phyloP scores from a whole-genome alignment of 2,329 filamentous ascomycete species.

The Alternaria panax region DNA sequence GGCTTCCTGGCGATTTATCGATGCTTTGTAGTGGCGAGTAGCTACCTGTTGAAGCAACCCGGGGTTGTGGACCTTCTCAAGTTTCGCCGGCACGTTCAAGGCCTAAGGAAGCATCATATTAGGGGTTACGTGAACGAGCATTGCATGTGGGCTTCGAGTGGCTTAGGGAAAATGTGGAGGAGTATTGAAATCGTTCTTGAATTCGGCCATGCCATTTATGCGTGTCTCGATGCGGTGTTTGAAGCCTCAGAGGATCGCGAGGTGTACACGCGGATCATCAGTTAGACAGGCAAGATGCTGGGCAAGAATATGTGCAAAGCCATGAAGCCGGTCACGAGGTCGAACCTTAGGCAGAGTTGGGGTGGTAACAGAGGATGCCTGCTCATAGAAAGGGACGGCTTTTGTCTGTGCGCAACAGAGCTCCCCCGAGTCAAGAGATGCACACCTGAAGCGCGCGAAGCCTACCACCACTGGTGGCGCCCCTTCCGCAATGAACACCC shows the following conservation, averaged over 20 bases:
- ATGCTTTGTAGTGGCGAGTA: background rate
- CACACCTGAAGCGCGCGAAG: background rate
- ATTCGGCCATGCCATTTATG: background rate
- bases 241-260: background rate
- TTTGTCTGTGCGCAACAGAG: slow-evolving; percentile 1
- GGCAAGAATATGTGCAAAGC: background rate
- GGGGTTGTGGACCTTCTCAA: background rate
- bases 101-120: background rate
- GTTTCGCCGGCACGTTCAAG: background rate
- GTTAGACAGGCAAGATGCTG: background rate
- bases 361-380: background rate
- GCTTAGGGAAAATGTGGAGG: background rate
- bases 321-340: background rate
- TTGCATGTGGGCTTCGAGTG: background rate
- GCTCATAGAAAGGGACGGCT: background rate
- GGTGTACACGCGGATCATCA: background rate
- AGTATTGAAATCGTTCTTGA: background rate
- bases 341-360: background rate
- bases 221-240: background rate
- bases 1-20: background rate
- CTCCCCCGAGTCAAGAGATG: slow-evolving; percentile 1
- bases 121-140: background rate
- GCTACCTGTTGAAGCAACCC: slow-evolving; percentile 6
- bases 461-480: background rate
- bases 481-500: background rate